A percentile compares a stretch with the other conserved stretches of the same genome.
Evolutionary conservation across 305 asterid genomes (phyloP).

Genomic region (Fraxinus platypoda): DNA sequence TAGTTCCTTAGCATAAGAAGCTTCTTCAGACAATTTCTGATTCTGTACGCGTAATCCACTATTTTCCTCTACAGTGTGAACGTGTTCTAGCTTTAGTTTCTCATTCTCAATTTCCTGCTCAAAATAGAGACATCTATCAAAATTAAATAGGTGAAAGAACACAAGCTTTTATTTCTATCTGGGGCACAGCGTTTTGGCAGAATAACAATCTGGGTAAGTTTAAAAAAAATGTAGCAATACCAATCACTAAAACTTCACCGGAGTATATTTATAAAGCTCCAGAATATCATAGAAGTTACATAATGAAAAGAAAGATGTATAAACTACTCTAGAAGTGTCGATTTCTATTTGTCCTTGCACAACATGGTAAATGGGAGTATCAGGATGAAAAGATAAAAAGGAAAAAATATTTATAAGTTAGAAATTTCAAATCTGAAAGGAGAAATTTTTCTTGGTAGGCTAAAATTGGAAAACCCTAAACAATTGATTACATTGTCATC

Average conservation of each 20-base stretch:
- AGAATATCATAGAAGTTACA: not conserved
- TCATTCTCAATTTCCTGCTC: slow-evolving; percentile 83
- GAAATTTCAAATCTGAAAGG: slow-evolving; percentile 4
- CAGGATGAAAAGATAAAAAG: not conserved
- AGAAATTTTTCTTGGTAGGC: not conserved
- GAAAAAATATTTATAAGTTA: not conserved
- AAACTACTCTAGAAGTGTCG: not conserved
- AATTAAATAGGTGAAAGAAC: slow-evolving; percentile 2
- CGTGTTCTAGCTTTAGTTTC: slow-evolving; percentile 69
- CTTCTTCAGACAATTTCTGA: slow-evolving; percentile 88
- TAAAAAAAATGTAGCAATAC: not conserved
- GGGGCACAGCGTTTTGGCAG: slow-evolving; percentile 6
- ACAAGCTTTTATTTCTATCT: slow-evolving; percentile 7
- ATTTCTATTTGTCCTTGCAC: not conserved
- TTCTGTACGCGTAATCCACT: slow-evolving; percentile 83
- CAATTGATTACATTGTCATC: not conserved
- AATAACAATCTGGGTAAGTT: not conserved
- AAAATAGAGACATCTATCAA: slow-evolving; percentile 22
- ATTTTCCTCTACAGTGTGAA: slow-evolving; percentile 73
- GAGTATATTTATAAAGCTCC: not conserved
- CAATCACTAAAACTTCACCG: not conserved
- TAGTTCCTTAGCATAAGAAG: slow-evolving; percentile 93
- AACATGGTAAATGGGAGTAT: not conserved
- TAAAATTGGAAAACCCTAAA: not conserved
- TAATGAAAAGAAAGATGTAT: not conserved